A percentile compares a stretch with the other conserved stretches of the same genome.
phyloP scores from a whole-genome alignment of 2,329 filamentous ascomycete genomes.

The Remersonia thermophila region DNA sequence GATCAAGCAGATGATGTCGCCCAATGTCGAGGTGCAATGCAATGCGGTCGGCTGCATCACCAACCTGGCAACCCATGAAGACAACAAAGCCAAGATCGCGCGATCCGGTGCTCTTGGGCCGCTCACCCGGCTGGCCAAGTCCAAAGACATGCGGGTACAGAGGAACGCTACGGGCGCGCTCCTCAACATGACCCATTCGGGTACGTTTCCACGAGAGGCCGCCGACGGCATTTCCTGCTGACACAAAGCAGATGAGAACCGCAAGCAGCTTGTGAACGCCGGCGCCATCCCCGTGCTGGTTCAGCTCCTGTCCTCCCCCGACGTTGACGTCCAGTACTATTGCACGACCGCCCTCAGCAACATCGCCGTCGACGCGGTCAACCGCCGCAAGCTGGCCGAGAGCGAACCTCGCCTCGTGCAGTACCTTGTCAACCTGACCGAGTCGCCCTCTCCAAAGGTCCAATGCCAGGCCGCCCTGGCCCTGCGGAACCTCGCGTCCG shows the following conservation, averaged over 20 bases:
- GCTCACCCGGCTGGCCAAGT: conserved; percentile 84
- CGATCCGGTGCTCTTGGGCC: conserved; percentile 85
- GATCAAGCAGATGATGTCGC: conserved; percentile 96
- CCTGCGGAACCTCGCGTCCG: conserved; percentile 86
- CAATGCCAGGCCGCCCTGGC: conserved; percentile 95
- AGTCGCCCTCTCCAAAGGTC: conserved; percentile 92
- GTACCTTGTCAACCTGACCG: conserved; percentile 91
- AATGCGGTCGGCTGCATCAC: conserved; percentile 99
- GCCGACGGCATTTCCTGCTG: conserved; percentile 3
- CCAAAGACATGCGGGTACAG: conserved; percentile 96
- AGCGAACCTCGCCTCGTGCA: conserved; percentile 86
- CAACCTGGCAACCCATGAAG: conserved; percentile 93
- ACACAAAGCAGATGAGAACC: conserved; percentile 66
- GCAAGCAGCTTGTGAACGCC: conserved; percentile 92
- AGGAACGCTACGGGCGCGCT: conserved; percentile 92
- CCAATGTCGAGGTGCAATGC: conserved; percentile 97
- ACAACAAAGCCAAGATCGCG: conserved; percentile 98
- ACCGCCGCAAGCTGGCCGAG: conserved; percentile 80
- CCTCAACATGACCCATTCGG: conserved; percentile 98
- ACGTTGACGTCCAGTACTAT: conserved; percentile 98
- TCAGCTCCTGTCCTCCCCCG: conserved; percentile 79
- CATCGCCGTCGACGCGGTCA: conserved; percentile 87
- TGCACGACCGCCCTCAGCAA: conserved; percentile 98
- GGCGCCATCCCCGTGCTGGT: conserved; percentile 97
- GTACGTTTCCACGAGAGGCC: conserved; percentile 38